Evolutionary conservation across 164 flowering plant species (phyloP).

Genomic region (Taxillus chinensis): DNA sequence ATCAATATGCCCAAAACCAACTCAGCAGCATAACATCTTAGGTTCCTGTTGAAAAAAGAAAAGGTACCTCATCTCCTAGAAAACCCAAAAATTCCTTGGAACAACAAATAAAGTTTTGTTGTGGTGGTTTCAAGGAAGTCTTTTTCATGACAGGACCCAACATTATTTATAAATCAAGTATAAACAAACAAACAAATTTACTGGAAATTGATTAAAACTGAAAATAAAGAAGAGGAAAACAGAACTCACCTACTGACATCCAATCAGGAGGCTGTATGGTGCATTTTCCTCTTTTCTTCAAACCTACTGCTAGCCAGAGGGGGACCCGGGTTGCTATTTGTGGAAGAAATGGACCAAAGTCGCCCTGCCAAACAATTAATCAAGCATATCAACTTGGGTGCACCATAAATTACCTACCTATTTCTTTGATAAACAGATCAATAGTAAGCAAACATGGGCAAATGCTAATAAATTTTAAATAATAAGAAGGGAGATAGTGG

Average conservation of each 20-base stretch:
- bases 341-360: slow-evolving; percentile 77
- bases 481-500: background rate
- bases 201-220: background rate
- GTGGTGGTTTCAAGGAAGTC: no score
- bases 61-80: no score
- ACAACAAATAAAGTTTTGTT: no score
- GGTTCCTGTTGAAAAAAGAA: no score
- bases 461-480: background rate
- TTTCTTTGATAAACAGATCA: no score
- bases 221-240: background rate
- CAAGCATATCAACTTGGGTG: background rate
- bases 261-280: slow-evolving; percentile 68
- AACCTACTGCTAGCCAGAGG: slow-evolving; percentile 74
- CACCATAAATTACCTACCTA: background rate
- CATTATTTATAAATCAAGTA: background rate
- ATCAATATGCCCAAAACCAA: no score
- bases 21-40: no score
- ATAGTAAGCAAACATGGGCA: no score
- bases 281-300: slow-evolving; percentile 92
- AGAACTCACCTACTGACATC: slow-evolving; percentile 72
- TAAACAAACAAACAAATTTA: no score
- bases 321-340: slow-evolving; percentile 68
- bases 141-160: no score
- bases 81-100: no score
- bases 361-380: slow-evolving; percentile 41